Conservation (phyloP, 106 monocot species). For the Gastrodia elata region DNA sequence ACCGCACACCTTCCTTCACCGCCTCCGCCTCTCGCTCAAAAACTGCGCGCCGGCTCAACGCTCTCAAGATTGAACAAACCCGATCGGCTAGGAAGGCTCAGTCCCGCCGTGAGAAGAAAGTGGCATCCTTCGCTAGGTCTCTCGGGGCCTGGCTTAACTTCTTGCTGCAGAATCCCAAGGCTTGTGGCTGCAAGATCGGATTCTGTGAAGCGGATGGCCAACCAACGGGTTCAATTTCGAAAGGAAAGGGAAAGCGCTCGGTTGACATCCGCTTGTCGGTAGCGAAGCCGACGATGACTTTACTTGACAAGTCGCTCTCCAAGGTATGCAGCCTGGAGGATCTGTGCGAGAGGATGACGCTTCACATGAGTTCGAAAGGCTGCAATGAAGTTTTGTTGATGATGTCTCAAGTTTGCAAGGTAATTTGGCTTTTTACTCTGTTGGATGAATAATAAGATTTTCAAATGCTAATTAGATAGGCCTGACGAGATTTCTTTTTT, state of each 20-base stretch:
- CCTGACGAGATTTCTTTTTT: too few species aligned
- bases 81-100: slow-evolving; percentile 30
- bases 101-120: slow-evolving; percentile 13
- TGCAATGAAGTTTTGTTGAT: slow-evolving; percentile 40
- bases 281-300: background rate
- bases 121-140: slow-evolving; percentile 23
- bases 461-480: too few species aligned
- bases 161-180: slow-evolving; percentile 26
- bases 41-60: slow-evolving; percentile 30
- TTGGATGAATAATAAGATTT: too few species aligned
- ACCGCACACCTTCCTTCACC: background rate
- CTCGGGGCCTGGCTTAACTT: slow-evolving; percentile 42
- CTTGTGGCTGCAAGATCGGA: slow-evolving; percentile 21
- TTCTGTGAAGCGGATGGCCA: background rate
- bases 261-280: background rate
- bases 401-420: slow-evolving; percentile 53
- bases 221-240: background rate
- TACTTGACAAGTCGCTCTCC: slow-evolving; percentile 22
- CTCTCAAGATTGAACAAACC: slow-evolving; percentile 49
- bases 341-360: slow-evolving; percentile 32
- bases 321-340: slow-evolving; percentile 43
- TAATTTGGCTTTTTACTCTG: too few species aligned
- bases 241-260: slow-evolving; percentile 18
- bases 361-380: slow-evolving; percentile 27
- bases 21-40: slow-evolving; percentile 10